These are phyloP conservation scores for Penicillium flavigenum DNA, from an alignment of 495 filamentous ascomycete species.

Conservation along the genomic window DNA sequence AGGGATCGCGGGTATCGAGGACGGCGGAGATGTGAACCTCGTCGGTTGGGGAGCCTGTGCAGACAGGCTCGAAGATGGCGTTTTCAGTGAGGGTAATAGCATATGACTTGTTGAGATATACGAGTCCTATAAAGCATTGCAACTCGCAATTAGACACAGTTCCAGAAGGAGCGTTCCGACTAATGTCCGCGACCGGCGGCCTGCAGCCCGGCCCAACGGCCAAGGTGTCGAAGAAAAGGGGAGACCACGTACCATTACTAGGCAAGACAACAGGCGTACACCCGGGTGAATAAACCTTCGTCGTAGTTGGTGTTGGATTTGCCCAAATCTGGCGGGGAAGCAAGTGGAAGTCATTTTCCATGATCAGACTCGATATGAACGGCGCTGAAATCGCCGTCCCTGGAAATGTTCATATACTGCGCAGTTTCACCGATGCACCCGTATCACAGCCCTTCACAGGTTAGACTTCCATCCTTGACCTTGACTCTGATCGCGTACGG, in stretches of 20 bases:
- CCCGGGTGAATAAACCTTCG: slow-evolving; percentile 39
- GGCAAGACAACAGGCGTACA: slow-evolving; percentile 67
- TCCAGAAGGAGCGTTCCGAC: background rate
- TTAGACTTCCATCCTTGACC: slow-evolving; percentile 25
- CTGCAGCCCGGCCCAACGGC: background rate
- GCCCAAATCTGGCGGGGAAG: slow-evolving; percentile 55
- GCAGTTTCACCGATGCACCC: slow-evolving; percentile 14
- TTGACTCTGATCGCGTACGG: slow-evolving; percentile 16
- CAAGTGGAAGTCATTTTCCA: slow-evolving; percentile 40
- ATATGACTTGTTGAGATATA: slow-evolving; percentile 57
- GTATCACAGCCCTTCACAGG: background rate
- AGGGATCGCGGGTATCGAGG: slow-evolving; percentile 73
- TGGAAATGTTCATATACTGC: slow-evolving; percentile 27
- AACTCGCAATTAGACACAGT: background rate
- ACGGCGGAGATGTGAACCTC: slow-evolving; percentile 38
- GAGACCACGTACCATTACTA: slow-evolving; percentile 40
- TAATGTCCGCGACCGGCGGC: background rate
- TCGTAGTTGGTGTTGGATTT: slow-evolving; percentile 45
- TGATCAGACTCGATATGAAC: slow-evolving; percentile 29
- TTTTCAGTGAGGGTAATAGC: slow-evolving; percentile 60
- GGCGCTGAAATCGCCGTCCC: slow-evolving; percentile 24
- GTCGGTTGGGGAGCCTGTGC: slow-evolving; percentile 43
- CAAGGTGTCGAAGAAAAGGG: background rate
- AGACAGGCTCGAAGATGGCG: slow-evolving; percentile 62
- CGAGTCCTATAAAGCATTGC: slow-evolving; percentile 40